Conservation (phyloP, 2,329 filamentous ascomycete species). For the Penicillium corylophilum region DNA sequence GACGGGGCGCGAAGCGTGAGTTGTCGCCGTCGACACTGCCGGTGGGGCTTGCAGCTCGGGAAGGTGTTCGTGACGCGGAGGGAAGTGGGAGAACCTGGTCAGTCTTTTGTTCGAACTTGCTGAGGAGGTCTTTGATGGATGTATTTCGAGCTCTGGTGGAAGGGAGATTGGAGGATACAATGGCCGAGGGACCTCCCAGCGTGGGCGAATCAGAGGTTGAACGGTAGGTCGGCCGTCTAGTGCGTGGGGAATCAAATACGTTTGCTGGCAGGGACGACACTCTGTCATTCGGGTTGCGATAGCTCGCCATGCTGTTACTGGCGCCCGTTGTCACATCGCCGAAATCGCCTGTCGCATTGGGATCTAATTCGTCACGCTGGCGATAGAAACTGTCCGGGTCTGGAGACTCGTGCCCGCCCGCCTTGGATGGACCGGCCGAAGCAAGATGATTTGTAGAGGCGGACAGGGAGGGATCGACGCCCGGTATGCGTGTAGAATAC, state of each 20-base stretch:
- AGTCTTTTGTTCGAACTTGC: constrained; percentile 69
- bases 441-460: constrained; percentile 23
- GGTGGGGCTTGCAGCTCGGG: constrained; percentile 37
- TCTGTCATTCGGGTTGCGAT: constrained; percentile 15
- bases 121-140: constrained; percentile 79
- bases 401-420: constrained; percentile 29
- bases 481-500: constrained; percentile 25
- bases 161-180: constrained; percentile 11
- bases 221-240: constrained; percentile 27
- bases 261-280: constrained; percentile 30
- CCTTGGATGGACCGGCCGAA: constrained; percentile 13
- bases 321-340: constrained; percentile 20
- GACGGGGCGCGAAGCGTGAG: constrained; percentile 28
- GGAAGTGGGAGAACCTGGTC: constrained; percentile 47
- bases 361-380: constrained; percentile 39
- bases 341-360: constrained; percentile 25
- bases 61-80: constrained; percentile 31
- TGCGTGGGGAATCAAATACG: constrained; percentile 21
- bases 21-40: constrained; percentile 28
- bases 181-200: constrained; percentile 19
- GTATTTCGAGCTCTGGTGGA: constrained; percentile 49
- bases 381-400: constrained; percentile 56
- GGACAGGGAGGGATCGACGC: constrained; percentile 16
- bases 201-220: constrained; percentile 34
- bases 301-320: constrained; percentile 21